Evolutionary conservation across 352 stramenopile genomes (phyloP).

Genomic region (Phytophthora syringae): DNA sequence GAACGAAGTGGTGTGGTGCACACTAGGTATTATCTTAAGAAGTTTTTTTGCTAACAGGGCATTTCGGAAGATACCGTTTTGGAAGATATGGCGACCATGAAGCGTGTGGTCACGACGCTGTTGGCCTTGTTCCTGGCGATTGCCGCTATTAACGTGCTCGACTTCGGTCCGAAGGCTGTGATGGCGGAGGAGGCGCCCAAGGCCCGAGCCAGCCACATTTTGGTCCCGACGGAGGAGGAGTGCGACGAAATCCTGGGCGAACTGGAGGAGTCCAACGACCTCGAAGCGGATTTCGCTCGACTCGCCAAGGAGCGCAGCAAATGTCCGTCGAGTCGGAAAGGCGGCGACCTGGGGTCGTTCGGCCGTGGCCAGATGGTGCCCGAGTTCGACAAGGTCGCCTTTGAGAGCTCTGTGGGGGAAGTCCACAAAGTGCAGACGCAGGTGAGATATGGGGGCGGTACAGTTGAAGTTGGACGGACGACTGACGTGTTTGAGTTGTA

Average conservation of each 20-base stretch:
- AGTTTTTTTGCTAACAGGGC: too few species aligned
- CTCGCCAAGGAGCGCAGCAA: slow-evolving; percentile 72
- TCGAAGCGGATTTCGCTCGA: slow-evolving; percentile 54
- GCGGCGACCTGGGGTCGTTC: slow-evolving; percentile 73
- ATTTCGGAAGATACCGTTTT: slow-evolving; percentile 15
- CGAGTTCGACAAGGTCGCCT: slow-evolving; percentile 83
- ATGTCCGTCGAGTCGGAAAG: slow-evolving; percentile 68
- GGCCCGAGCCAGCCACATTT: slow-evolving; percentile 81
- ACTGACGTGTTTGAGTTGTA: slow-evolving; percentile 32
- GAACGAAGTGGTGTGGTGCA: slow-evolving; percentile 1
- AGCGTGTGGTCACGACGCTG: slow-evolving; percentile 40
- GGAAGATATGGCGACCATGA: slow-evolving; percentile 17
- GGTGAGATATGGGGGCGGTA: slow-evolving; percentile 24
- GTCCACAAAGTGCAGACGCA: slow-evolving; percentile 84
- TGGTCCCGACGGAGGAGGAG: slow-evolving; percentile 68
- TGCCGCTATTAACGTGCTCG: slow-evolving; percentile 34
- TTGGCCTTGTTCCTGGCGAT: slow-evolving; percentile 45
- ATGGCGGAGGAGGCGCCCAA: slow-evolving; percentile 34
- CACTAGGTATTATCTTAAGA: slow-evolving; percentile 10
- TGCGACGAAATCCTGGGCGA: slow-evolving; percentile 59
- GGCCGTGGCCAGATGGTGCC: slow-evolving; percentile 74
- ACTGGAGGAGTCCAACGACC: slow-evolving; percentile 52
- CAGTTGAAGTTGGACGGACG: neutral
- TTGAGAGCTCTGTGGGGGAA: slow-evolving; percentile 63
- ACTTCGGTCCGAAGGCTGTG: slow-evolving; percentile 22